Conservation (phyloP, 176 grass and related monocot genomes). For the Oryza meyeriana region DNA sequence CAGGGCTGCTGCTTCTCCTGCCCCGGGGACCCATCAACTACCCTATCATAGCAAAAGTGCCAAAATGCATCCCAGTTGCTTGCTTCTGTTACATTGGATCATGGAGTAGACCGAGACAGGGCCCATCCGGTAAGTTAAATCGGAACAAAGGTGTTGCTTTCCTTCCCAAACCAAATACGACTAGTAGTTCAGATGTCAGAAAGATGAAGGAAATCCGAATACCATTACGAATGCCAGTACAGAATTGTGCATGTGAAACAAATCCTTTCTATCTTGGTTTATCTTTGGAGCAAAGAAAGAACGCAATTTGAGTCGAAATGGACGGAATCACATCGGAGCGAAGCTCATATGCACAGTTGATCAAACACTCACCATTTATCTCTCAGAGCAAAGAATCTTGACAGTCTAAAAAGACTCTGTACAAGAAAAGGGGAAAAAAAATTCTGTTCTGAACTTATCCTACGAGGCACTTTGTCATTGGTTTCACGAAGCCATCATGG, state of each 20-base stretch:
- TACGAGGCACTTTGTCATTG: background rate
- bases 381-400: slow-evolving; percentile 43
- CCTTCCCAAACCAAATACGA: background rate
- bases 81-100: slow-evolving; percentile 20
- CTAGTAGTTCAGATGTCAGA: slow-evolving; percentile 25
- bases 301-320: background rate
- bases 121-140: background rate
- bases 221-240: background rate
- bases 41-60: slow-evolving; percentile 22
- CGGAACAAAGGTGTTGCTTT: slow-evolving; percentile 36
- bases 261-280: background rate
- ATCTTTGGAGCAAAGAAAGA: background rate
- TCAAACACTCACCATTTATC: slow-evolving; percentile 25
- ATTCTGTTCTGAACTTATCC: background rate
- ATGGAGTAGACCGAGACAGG: background rate
- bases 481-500: slow-evolving; percentile 46
- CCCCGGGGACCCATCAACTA: background rate
- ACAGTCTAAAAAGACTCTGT: slow-evolving; percentile 26
- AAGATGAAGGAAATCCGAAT: background rate
- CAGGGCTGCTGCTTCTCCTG: background rate
- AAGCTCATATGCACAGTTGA: slow-evolving; percentile 44
- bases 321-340: background rate
- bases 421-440: background rate
- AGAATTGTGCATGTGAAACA: background rate
- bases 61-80: slow-evolving; percentile 26